Evolutionary conservation across 768 basidiomycete genomes (phyloP), one percentile per base, ranked within the genome.

Genomic region (Lentinula detonsa): DNA sequence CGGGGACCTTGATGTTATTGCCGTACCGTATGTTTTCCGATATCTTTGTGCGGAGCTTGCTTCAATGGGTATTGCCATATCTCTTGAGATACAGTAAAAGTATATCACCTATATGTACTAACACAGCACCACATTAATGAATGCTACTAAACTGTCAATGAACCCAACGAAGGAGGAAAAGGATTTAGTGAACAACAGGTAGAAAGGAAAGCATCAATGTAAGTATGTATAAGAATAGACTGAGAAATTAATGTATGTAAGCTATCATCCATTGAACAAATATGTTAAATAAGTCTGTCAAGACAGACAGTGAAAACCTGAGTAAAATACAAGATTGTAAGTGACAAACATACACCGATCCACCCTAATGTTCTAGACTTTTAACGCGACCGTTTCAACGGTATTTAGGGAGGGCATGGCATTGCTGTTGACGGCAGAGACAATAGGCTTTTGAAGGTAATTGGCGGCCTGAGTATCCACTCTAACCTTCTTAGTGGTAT

Each of bases 51-150:
- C 95, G 2, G 97, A 99, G 76, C 76, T 99, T 66, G 95, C 95
- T n/a, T 90, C 93, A 16, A 98, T 98, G 96, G 96, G 97, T 50
- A 98, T 99, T 67, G 85, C 90, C 39, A 82, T 98, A 55, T 91
- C 92, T 52, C 74, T 98, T 53, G 87, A 91, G 69, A 84, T 95
- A 57, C 81, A 73, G 55, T 50, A 59, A 59, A 63, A 59, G 56
- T 61, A 55, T 0, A 33, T 16, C 35, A 43, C 4, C 21, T 18
- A 21, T 21, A 21, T 21, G 21, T 21, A 21, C 21, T 21, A 18
- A n/a, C 11, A 48, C 13, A 9, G 2, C 9, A 18, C 21, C 16
- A 9, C 46, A 18, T 16, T 11, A 7, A 11, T 16, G 9, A 21
- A 8, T 48, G 18, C n/a, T 9, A 21, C 21, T n/a, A 23, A 16